Conservation (phyloP, 345 rosid genomes). For the Adansonia digitata region DNA sequence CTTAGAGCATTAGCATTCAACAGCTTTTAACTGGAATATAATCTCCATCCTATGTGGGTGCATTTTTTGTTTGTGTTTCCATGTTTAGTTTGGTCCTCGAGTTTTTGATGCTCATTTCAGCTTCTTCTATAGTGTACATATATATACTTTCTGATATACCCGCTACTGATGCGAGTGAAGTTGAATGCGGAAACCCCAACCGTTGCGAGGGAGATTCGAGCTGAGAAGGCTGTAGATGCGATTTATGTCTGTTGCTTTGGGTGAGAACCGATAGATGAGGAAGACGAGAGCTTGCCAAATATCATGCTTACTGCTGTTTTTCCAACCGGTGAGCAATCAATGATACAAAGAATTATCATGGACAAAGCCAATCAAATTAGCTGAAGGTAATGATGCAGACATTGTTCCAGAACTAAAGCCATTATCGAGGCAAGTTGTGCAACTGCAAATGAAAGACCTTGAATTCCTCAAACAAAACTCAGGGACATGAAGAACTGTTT, state of each 20-base stretch:
- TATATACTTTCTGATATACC: background rate
- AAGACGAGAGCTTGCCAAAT: conserved; percentile 56
- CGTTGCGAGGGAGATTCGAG: conserved; percentile 68
- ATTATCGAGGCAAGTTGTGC: conserved; percentile 64
- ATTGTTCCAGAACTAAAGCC: conserved; percentile 42
- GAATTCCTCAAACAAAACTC: conserved; percentile 72
- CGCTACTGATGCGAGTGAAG: conserved; percentile 72
- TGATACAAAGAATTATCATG: conserved; percentile 53
- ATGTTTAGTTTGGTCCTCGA: background rate
- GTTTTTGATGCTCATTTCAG: background rate
- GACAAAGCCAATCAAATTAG: conserved; percentile 58
- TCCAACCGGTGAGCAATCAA: conserved; percentile 45
- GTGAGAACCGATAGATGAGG: conserved; percentile 61
- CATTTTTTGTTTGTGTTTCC: background rate
- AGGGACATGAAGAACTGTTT: conserved; percentile 34
- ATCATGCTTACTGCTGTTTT: conserved; percentile 69
- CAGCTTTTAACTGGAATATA: too few relatives aligned
- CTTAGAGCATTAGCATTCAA: background rate
- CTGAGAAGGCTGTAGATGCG: conserved; percentile 87
- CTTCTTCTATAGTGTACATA: background rate
- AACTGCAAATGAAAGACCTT: conserved; percentile 91
- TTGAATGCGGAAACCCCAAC: conserved; percentile 45
- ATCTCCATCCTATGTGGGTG: background rate
- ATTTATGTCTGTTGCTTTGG: conserved; percentile 78
- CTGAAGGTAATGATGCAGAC: conserved; percentile 53